A percentile compares a stretch with the other conserved stretches of the same genome.
Conservation (phyloP, 2,329 filamentous ascomycete genomes). For the Fusarium sp. region DNA sequence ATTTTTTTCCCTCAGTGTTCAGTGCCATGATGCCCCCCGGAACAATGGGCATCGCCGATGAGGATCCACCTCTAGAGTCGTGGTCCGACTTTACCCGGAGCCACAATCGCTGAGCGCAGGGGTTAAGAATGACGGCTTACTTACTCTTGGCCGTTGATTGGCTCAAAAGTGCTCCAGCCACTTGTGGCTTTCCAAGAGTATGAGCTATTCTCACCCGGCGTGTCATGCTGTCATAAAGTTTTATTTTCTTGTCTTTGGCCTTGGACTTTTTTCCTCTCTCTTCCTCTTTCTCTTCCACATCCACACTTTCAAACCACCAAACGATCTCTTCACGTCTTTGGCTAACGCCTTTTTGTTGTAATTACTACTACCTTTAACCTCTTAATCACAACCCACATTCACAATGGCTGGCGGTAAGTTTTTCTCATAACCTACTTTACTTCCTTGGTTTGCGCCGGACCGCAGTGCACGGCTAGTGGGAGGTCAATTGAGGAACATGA, state of each 20-base stretch:
- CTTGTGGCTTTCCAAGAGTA: conserved; percentile 32
- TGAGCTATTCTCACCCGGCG: conserved; percentile 28
- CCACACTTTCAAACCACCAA: conserved; percentile 23
- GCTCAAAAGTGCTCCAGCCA: conserved; percentile 39
- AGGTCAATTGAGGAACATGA: conserved; percentile 40
- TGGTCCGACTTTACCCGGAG: conserved; percentile 54
- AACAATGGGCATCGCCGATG: conserved; percentile 23
- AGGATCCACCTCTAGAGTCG: conserved; percentile 9
- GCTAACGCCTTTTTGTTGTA: conserved; percentile 35
- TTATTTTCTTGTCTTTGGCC: conserved; percentile 48
- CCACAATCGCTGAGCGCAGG: conserved; percentile 28
- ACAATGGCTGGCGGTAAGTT: conserved; percentile 63
- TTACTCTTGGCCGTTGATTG: conserved; percentile 53
- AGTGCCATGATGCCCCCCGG: conserved; percentile 46
- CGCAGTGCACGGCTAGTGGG: conserved; percentile 6
- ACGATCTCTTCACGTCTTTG: conserved; percentile 29
- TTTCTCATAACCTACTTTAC: not conserved
- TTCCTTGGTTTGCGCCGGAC: conserved; percentile 24
- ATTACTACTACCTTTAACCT: conserved; percentile 33
- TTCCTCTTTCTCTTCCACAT: conserved; percentile 40
- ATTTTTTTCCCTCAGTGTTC: conserved; percentile 14
- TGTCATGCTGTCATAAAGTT: conserved; percentile 59
- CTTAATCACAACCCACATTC: conserved; percentile 44
- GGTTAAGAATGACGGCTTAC: conserved; percentile 25
- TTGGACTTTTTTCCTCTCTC: conserved; percentile 40